These are phyloP conservation scores for Candida manassasensis DNA, from an alignment of 805 yeast species.

Conservation along the genomic window DNA sequence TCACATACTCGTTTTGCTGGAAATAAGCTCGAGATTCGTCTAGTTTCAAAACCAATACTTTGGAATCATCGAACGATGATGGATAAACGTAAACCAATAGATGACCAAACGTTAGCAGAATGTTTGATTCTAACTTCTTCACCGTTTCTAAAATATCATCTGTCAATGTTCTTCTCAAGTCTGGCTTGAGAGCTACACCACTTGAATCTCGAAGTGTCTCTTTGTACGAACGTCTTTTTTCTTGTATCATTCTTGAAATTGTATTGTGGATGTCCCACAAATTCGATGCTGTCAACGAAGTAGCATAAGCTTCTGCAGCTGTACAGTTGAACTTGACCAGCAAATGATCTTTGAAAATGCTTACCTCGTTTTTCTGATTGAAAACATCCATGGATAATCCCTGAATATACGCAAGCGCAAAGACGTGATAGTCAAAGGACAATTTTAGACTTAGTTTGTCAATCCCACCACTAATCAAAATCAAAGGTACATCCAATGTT, in stretches of 20 bases:
- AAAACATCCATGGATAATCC: slow-evolving; percentile 51
- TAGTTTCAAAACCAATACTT: slow-evolving; percentile 61
- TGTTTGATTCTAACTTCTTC: slow-evolving; percentile 56
- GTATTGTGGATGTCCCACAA: slow-evolving; percentile 73
- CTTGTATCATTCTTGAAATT: slow-evolving; percentile 65
- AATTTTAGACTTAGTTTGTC: slow-evolving; percentile 53
- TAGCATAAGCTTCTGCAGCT: slow-evolving; percentile 57
- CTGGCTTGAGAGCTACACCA: neutral
- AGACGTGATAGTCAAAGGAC: slow-evolving; percentile 82
- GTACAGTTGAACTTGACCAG: slow-evolving; percentile 47
- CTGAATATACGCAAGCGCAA: slow-evolving; percentile 56
- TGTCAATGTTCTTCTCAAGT: slow-evolving; percentile 3
- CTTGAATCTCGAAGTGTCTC: slow-evolving; percentile 66
- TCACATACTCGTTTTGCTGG: slow-evolving; percentile 42
- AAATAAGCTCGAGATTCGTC: slow-evolving; percentile 53
- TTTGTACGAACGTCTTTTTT: slow-evolving; percentile 63
- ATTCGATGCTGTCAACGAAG: slow-evolving; percentile 84
- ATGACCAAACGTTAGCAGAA: slow-evolving; percentile 56
- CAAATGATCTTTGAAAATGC: slow-evolving; percentile 54
- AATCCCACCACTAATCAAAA: slow-evolving; percentile 56
- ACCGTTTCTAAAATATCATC: slow-evolving; percentile 26
- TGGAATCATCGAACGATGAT: slow-evolving; percentile 70
- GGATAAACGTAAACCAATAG: slow-evolving; percentile 72
- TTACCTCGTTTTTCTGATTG: slow-evolving; percentile 58
- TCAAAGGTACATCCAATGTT: slow-evolving; percentile 56